Evolutionary conservation across 2,329 filamentous ascomycete genomes (phyloP).

Genomic region (Fonsecaea multimorphosa): DNA sequence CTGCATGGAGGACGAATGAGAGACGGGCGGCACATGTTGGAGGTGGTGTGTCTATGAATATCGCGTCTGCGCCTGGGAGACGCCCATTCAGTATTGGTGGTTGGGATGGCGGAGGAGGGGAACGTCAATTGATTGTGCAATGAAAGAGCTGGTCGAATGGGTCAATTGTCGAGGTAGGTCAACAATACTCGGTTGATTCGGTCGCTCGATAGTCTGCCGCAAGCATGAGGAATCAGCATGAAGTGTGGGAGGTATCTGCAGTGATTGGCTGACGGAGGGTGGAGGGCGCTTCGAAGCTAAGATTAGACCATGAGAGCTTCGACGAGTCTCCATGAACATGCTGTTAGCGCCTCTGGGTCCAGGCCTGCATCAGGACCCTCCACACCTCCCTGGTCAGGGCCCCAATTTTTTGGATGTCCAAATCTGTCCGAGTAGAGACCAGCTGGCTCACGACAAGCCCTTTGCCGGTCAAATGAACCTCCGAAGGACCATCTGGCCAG

Average conservation of each 20-base stretch:
- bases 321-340: slow-evolving; percentile 27
- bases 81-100: slow-evolving; percentile 37
- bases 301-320: slow-evolving; percentile 33
- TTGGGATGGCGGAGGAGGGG: slow-evolving; percentile 26
- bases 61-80: slow-evolving; percentile 37
- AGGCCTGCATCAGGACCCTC: slow-evolving; percentile 21
- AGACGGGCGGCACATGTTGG: slow-evolving; percentile 31
- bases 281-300: slow-evolving; percentile 35
- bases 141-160: slow-evolving; percentile 32
- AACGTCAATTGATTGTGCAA: slow-evolving; percentile 34
- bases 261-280: slow-evolving; percentile 28
- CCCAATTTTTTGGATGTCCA: slow-evolving; percentile 15
- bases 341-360: slow-evolving; percentile 31
- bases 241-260: slow-evolving; percentile 43
- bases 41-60: slow-evolving; percentile 40
- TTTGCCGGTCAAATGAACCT: slow-evolving; percentile 18
- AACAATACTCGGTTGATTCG: slow-evolving; percentile 31
- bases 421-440: slow-evolving; percentile 9
- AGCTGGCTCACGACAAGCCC: neutral
- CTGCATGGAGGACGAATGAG: slow-evolving; percentile 39
- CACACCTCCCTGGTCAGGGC: slow-evolving; percentile 11
- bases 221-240: slow-evolving; percentile 57
- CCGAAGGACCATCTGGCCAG: slow-evolving; percentile 3
- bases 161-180: slow-evolving; percentile 25
- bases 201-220: slow-evolving; percentile 54